Evolutionary conservation across 768 basidiomycete genomes (phyloP).

Genomic region (Auriscalpium vulgare): DNA sequence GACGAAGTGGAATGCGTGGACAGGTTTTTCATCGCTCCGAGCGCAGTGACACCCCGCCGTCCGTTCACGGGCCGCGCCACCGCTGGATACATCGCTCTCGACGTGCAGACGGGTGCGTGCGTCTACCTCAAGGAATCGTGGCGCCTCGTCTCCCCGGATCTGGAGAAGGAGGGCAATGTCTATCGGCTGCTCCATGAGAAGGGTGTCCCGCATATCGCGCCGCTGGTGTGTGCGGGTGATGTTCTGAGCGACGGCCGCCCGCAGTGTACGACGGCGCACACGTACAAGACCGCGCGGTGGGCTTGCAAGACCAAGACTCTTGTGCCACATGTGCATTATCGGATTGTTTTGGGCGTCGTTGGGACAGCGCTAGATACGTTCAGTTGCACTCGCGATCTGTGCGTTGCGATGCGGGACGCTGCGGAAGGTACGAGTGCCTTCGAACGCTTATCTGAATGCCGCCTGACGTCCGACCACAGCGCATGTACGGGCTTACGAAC

Average conservation of each 20-base stretch:
- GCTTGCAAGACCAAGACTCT: no score
- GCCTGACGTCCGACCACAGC: no score
- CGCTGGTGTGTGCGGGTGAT: neutral
- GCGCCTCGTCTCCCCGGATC: neutral
- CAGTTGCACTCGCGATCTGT: no score
- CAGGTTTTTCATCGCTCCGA: neutral
- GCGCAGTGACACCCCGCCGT: neutral
- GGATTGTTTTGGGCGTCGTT: no score
- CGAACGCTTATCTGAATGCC: no score
- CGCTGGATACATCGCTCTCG: neutral
- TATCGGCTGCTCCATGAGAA: neutral
- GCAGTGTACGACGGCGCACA: no score
- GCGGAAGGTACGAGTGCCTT: no score
- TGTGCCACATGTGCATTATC: no score
- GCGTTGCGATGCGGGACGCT: no score
- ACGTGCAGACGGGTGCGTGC: neutral
- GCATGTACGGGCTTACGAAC: no score
- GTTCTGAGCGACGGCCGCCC: neutral
- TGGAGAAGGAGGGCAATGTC: slow-evolving; percentile 4
- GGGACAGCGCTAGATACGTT: no score
- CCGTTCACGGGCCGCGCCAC: neutral
- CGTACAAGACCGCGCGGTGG: no score
- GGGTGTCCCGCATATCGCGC: neutral
- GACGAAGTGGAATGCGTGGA: neutral
- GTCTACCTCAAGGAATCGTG: neutral